phyloP scores from a whole-genome alignment of 352 stramenopile genomes.

The Pythium pectinolyticum region DNA sequence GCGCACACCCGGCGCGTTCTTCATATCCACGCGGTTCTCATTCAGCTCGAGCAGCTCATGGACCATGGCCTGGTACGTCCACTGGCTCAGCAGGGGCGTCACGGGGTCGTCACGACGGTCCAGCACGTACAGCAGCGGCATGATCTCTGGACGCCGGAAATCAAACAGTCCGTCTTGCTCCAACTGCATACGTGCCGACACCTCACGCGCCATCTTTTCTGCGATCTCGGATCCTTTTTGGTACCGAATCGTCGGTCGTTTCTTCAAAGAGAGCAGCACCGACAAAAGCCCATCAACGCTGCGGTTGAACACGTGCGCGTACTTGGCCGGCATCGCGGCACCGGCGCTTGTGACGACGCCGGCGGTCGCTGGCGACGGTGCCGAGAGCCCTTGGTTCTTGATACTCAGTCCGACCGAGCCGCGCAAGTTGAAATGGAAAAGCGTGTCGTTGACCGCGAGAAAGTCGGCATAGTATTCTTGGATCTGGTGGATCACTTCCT shows the following conservation, averaged over 20 bases:
- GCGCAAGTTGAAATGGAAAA: conserved; percentile 96
- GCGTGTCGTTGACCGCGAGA: conserved; percentile 96
- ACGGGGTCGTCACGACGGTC: conserved; percentile 98
- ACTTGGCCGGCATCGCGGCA: conserved; percentile 28
- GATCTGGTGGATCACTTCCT: conserved; percentile 93
- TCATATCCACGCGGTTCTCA: conserved; percentile 97
- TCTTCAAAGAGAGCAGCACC: conserved; percentile 95
- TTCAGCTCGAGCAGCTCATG: conserved; percentile 98
- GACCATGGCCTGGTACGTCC: conserved; percentile 99
- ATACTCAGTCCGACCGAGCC: conserved; percentile 54
- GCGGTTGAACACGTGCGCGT: conserved; percentile 85
- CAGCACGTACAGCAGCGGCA: conserved; percentile 92
- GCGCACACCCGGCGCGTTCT: conserved; percentile 91
- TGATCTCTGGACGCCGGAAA: conserved; percentile 88
- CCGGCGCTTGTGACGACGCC: conserved; percentile 47
- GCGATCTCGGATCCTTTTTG: conserved; percentile 91
- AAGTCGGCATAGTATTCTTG: conserved; percentile 99
- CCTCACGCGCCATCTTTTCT: conserved; percentile 92
- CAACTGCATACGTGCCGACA: conserved; percentile 92
- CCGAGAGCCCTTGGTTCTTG: conserved; percentile 29
- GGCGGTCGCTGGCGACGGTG: conserved; percentile 40
- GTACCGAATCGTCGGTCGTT: conserved; percentile 96
- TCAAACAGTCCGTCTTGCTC: conserved; percentile 97
- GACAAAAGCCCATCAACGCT: conserved; percentile 94
- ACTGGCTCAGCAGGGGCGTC: conserved; percentile 97